These are phyloP conservation scores for Podospora anserina DNA, from an alignment of 495 filamentous ascomycete genomes.

Conservation along the genomic window DNA sequence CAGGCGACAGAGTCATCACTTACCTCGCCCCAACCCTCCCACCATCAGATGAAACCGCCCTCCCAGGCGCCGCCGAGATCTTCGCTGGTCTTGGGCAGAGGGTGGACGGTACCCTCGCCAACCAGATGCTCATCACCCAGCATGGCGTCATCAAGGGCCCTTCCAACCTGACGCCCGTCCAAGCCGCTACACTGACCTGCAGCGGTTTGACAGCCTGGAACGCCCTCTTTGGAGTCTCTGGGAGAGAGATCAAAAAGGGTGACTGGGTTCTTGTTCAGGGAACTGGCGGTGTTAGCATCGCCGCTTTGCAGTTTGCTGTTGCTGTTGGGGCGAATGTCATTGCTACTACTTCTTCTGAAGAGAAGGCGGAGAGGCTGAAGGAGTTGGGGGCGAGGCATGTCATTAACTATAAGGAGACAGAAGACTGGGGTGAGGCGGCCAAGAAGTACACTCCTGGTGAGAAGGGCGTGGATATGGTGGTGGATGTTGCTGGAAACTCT, in stretches of 20 bases:
- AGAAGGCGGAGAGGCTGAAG: neutral
- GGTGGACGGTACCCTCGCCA: neutral
- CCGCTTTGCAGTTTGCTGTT: slow-evolving; percentile 6
- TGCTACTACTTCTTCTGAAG: neutral
- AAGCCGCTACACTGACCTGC: slow-evolving; percentile 5
- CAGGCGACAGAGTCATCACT: neutral
- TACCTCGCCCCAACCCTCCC: neutral
- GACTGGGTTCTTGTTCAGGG: slow-evolving; percentile 4
- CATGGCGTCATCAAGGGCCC: neutral
- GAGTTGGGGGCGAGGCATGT: neutral
- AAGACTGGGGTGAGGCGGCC: neutral
- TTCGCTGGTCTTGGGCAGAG: neutral
- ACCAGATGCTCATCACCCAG: neutral
- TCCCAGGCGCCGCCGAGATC: neutral
- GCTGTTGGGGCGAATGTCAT: neutral
- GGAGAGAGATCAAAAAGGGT: neutral
- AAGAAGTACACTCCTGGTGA: neutral
- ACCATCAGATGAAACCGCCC: neutral
- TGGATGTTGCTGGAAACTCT: neutral
- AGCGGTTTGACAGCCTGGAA: slow-evolving; percentile 2
- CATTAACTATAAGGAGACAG: neutral
- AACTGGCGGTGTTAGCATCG: slow-evolving; percentile 1
- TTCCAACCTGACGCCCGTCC: neutral
- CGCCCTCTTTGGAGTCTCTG: neutral
- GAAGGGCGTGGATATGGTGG: neutral